These are phyloP conservation scores for Piper longum DNA, from an alignment of 164 flowering plant genomes.

Conservation along the genomic window DNA sequence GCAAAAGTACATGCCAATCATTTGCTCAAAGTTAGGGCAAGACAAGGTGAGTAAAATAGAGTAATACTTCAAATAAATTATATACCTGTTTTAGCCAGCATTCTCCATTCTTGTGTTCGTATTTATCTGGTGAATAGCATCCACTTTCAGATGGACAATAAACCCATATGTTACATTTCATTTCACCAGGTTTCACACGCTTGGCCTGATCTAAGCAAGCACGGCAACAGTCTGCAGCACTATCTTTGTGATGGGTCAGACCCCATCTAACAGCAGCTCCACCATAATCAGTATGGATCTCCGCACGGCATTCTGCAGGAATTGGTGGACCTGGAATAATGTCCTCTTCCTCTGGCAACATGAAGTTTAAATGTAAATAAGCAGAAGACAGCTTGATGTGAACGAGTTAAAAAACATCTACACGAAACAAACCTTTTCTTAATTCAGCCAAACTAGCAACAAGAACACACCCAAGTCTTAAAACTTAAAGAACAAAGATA, in stretches of 20 bases:
- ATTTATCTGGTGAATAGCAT: conserved; percentile 90
- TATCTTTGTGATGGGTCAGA: conserved; percentile 82
- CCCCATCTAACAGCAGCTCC: conserved; percentile 97
- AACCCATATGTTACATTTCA: conserved; percentile 92
- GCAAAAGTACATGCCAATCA: conserved; percentile 10
- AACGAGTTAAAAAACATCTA: neutral
- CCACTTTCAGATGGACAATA: conserved; percentile 88
- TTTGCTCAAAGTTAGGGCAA: no score
- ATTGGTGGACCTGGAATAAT: conserved; percentile 67
- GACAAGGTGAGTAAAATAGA: neutral
- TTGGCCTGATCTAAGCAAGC: conserved; percentile 95
- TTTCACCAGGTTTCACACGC: conserved; percentile 59
- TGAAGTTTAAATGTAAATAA: neutral
- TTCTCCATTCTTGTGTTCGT: conserved; percentile 73
- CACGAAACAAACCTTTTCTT: no score
- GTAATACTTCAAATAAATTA: neutral
- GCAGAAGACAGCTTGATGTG: neutral
- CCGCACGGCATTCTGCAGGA: conserved; percentile 77
- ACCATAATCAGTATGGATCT: conserved; percentile 80
- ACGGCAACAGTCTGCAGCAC: conserved; percentile 97
- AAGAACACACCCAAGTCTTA: no score
- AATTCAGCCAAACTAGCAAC: no score
- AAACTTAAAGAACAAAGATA: no score
- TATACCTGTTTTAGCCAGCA: conserved; percentile 95
- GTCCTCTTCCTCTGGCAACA: conserved; percentile 33